A percentile compares a stretch with the other conserved stretches of the same genome.
phyloP scores from a whole-genome alignment of 2,329 filamentous ascomycete species.

The Phyllosticta citrichinensis region DNA sequence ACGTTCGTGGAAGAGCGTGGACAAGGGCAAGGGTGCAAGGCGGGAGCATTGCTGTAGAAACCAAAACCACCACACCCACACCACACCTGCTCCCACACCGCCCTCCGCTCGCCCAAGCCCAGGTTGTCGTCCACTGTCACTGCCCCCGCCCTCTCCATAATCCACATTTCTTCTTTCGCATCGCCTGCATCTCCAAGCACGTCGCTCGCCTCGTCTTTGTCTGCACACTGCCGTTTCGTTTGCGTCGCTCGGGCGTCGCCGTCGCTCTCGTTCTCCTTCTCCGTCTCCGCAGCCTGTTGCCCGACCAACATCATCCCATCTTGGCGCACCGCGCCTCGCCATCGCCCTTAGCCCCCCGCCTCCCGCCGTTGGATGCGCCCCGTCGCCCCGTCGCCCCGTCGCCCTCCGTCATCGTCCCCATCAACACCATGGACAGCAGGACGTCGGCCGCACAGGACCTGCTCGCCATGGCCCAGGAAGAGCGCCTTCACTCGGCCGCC shows the following conservation, averaged over 20 bases:
- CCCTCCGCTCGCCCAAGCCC: not conserved
- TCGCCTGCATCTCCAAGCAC: not conserved
- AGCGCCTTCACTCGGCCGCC: slow-evolving; percentile 2
- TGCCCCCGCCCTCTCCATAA: not conserved
- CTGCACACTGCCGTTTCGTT: not conserved
- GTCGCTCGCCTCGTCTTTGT: not conserved
- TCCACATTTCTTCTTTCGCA: not conserved
- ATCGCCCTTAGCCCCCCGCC: slow-evolving; percentile 2
- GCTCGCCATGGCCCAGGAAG: slow-evolving; percentile 10
- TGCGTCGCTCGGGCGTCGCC: not conserved
- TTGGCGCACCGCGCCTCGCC: not conserved
- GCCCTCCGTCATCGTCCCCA: not conserved
- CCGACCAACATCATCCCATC: slow-evolving; percentile 1
- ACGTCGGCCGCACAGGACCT: slow-evolving; percentile 5
- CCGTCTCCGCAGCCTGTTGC: slow-evolving; percentile 1
- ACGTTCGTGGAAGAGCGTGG: not conserved
- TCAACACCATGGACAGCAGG: slow-evolving; percentile 5
- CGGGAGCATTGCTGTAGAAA: not conserved
- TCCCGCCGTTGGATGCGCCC: not conserved
- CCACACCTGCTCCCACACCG: not conserved
- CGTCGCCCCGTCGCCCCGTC: not conserved
- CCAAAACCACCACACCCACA: not conserved
- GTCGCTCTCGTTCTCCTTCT: not conserved
- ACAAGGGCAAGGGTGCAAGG: not conserved
- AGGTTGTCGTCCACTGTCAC: too few species aligned